Conservation (phyloP, 1,139 yeast genomes). For the Kurtzmaniella quercitrusa region DNA sequence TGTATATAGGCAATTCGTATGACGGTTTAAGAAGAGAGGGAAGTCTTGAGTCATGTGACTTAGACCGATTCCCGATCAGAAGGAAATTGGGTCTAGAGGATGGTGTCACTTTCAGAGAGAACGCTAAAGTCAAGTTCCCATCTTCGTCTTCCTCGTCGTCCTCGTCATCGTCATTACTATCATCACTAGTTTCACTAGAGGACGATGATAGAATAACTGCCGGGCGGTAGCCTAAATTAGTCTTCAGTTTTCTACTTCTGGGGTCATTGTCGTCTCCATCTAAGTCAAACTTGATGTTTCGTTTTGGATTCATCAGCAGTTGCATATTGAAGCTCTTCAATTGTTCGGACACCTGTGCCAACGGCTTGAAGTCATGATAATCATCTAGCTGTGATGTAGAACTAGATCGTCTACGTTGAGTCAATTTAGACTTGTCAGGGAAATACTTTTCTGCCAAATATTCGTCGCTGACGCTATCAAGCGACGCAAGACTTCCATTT, state of each 20-base stretch:
- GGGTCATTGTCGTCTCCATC: slow-evolving; percentile 9
- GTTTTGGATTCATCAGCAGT: slow-evolving; percentile 31
- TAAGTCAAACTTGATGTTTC: slow-evolving; percentile 2
- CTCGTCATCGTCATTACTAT: not conserved
- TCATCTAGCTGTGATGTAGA: slow-evolving; percentile 10
- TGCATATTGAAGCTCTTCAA: slow-evolving; percentile 36
- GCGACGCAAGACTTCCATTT: slow-evolving; percentile 72
- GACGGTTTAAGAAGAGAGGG: slow-evolving; percentile 20
- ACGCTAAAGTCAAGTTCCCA: slow-evolving; percentile 52
- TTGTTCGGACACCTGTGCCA: slow-evolving; percentile 23
- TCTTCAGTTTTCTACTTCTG: not conserved
- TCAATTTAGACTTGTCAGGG: not conserved
- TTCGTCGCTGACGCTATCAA: slow-evolving; percentile 70
- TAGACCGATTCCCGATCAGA: slow-evolving; percentile 32
- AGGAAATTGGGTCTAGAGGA: slow-evolving; percentile 36
- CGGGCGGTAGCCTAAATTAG: not conserved
- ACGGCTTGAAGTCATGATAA: slow-evolving; percentile 4
- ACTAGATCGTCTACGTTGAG: slow-evolving; percentile 9
- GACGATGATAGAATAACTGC: slow-evolving; percentile 11
- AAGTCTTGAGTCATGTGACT: slow-evolving; percentile 43
- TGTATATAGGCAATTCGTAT: slow-evolving; percentile 25
- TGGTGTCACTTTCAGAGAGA: slow-evolving; percentile 40
- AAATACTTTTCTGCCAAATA: slow-evolving; percentile 32
- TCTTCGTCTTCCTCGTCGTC: slow-evolving; percentile 38
- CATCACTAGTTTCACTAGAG: slow-evolving; percentile 15